Evolutionary conservation across 371 early-diverging fungal species (phyloP).

Genomic region (Syncephalastrum contaminatum): DNA sequence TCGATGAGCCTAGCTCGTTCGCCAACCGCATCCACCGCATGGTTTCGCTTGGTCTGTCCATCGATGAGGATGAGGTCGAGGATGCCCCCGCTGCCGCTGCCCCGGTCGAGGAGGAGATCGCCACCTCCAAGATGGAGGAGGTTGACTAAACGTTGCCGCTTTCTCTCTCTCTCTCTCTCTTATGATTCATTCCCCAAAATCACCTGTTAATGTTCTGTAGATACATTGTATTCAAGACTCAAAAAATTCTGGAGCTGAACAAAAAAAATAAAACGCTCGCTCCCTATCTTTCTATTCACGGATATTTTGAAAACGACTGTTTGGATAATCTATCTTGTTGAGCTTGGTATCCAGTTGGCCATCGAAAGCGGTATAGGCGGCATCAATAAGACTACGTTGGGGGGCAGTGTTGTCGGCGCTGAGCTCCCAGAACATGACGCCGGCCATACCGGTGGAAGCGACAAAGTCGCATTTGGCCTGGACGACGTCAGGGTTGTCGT

Average conservation of each 20-base stretch:
- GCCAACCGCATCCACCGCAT: conserved; percentile 96
- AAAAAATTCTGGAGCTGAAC: no score
- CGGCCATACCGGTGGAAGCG: conserved; percentile 62
- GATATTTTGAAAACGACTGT: no score
- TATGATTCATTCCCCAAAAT: no score
- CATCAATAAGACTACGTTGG: conserved; percentile 40
- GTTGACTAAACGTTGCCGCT: conserved; percentile 71
- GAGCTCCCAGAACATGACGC: conserved; percentile 88
- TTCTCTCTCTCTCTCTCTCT: no score
- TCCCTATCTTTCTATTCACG: no score
- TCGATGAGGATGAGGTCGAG: conserved; percentile 81
- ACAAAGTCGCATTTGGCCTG: conserved; percentile 76
- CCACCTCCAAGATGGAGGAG: conserved; percentile 96
- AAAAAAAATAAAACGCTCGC: no score
- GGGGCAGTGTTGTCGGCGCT: conserved; percentile 48
- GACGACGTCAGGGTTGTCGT: conserved; percentile 73
- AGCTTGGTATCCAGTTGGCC: conserved; percentile 30
- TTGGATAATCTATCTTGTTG: no score
- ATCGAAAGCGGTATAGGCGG: conserved; percentile 36
- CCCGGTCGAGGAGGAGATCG: conserved; percentile 58
- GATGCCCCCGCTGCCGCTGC: conserved; percentile 35
- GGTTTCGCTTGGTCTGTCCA: conserved; percentile 94
- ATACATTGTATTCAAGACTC: no score
- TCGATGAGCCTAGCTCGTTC: conserved; percentile 93
- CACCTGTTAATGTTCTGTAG: no score